These are phyloP conservation scores for Solanum raphanifolium DNA, from an alignment of 257 asterid species.

Conservation along the genomic window DNA sequence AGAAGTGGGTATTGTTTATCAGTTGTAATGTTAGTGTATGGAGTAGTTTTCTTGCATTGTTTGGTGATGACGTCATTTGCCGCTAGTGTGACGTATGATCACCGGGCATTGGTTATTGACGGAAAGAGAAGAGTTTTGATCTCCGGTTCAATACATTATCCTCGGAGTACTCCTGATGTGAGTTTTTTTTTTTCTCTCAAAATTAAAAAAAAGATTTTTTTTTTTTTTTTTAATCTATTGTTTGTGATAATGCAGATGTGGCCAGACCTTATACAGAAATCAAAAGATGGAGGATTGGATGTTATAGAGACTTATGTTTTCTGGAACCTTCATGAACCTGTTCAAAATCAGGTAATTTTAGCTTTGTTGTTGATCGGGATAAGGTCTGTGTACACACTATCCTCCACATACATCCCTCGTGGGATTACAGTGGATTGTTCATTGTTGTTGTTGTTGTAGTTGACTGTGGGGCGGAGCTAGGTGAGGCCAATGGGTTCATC, in stretches of 20 bases:
- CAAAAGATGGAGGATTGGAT: slow-evolving; percentile 86
- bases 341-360: slow-evolving; percentile 50
- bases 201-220: neutral
- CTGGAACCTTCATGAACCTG: slow-evolving; percentile 86
- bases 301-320: slow-evolving; percentile 67
- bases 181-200: neutral
- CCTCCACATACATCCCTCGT: neutral
- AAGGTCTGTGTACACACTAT: neutral
- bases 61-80: slow-evolving; percentile 29
- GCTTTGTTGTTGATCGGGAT: neutral
- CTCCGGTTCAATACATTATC: slow-evolving; percentile 76
- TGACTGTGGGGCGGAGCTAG: neutral
- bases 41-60: slow-evolving; percentile 5
- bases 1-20: neutral
- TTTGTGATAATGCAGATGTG: slow-evolving; percentile 49
- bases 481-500: neutral
- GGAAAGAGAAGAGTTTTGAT: slow-evolving; percentile 46
- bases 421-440: neutral
- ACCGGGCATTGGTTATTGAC: slow-evolving; percentile 57
- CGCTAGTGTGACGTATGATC: slow-evolving; percentile 67
- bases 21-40: slow-evolving; percentile 1
- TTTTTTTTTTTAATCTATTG: neutral
- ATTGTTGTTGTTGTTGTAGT: neutral
- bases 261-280: slow-evolving; percentile 76
- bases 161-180: slow-evolving; percentile 75